phyloP scores from a whole-genome alignment of 1,284 basidiomycete species.

The Ceratobasidium theobromae region DNA sequence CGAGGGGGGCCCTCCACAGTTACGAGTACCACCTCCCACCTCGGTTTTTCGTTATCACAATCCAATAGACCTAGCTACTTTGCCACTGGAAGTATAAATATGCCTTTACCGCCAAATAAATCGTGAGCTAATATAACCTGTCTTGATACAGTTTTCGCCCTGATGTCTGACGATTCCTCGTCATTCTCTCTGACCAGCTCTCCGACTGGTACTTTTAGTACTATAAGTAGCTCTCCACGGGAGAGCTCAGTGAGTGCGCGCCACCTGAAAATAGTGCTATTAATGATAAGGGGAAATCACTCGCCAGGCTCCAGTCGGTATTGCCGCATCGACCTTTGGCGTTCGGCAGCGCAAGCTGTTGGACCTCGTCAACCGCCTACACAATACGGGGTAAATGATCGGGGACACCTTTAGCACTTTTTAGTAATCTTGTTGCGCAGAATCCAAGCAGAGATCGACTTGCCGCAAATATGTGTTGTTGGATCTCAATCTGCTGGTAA shows the following conservation, averaged over 20 bases:
- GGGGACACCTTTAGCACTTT: neutral
- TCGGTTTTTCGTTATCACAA: neutral
- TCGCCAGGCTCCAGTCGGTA: slow-evolving; percentile 5
- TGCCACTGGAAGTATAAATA: too few relatives aligned
- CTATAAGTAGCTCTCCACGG: neutral
- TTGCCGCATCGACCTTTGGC: slow-evolving; percentile 6
- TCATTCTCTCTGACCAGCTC: neutral
- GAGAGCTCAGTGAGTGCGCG: too few relatives aligned
- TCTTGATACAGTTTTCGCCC: too few relatives aligned
- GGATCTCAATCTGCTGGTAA: slow-evolving; percentile 61
- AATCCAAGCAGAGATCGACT: slow-evolving; percentile 46
- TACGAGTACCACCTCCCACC: neutral
- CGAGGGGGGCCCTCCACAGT: neutral
- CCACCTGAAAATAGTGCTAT: too few relatives aligned
- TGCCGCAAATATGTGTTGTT: slow-evolving; percentile 58
- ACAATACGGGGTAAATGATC: slow-evolving; percentile 35
- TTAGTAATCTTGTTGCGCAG: neutral
- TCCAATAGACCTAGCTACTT: neutral
- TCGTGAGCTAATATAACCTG: too few relatives aligned
- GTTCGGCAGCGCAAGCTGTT: slow-evolving; percentile 30
- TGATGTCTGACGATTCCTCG: too few relatives aligned
- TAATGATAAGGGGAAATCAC: too few relatives aligned
- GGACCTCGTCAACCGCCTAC: slow-evolving; percentile 34
- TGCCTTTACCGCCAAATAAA: too few relatives aligned
- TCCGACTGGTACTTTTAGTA: neutral